Conservation (phyloP, 352 stramenopile genomes). For the Phytophthora pistaciae region DNA sequence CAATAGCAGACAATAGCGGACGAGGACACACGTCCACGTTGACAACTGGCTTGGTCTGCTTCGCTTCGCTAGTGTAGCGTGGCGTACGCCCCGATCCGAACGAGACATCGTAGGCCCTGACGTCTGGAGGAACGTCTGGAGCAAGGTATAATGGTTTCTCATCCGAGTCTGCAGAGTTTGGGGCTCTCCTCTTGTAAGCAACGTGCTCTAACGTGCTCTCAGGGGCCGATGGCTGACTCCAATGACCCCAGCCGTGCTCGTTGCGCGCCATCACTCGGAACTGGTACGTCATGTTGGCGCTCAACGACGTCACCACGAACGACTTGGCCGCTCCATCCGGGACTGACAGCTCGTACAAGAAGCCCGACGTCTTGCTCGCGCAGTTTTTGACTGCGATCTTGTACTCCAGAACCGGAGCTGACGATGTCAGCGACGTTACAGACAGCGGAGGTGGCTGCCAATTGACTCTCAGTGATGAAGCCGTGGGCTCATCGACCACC, state of each 20-base stretch:
- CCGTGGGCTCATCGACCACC: conserved; percentile 39
- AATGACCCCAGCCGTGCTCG: conserved; percentile 68
- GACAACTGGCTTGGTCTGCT: conserved; percentile 41
- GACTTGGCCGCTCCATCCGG: conserved; percentile 26
- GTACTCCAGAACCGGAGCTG: conserved; percentile 49
- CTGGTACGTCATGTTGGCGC: conserved; percentile 85
- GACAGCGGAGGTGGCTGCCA: conserved; percentile 46
- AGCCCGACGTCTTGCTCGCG: conserved; percentile 58
- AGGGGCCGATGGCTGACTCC: conserved; percentile 72
- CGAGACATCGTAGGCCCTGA: conserved; percentile 61
- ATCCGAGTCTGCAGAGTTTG: not conserved
- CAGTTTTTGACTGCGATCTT: conserved; percentile 74
- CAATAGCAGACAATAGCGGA: conserved; percentile 27
- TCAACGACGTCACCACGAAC: conserved; percentile 68
- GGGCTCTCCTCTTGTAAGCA: conserved; percentile 22
- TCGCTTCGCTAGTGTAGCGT: conserved; percentile 46
- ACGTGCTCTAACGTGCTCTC: conserved; percentile 50
- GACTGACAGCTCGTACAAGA: conserved; percentile 59
- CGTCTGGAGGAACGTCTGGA: conserved; percentile 46
- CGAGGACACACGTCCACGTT: conserved; percentile 55
- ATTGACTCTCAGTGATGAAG: conserved; percentile 55
- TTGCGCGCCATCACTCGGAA: conserved; percentile 84
- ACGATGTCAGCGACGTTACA: conserved; percentile 19
- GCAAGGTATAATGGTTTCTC: conserved; percentile 41
- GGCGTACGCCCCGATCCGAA: conserved; percentile 74